Evolutionary conservation across 2,329 filamentous ascomycete genomes (phyloP), one percentile per base, ranked within the genome.

Genomic region (Sphaerulina vaccinii): DNA sequence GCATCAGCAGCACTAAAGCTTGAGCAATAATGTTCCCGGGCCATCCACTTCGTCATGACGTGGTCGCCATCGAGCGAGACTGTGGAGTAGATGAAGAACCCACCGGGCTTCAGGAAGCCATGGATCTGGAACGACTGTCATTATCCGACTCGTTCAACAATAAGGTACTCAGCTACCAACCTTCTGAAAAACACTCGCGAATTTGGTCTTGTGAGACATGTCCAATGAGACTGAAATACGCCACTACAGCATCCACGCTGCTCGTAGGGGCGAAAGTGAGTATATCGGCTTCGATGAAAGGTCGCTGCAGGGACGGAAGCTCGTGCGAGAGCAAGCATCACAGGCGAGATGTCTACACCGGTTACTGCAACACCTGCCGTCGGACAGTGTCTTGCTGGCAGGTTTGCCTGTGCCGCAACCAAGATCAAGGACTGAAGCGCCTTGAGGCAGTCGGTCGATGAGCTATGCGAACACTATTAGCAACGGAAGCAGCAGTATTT

Each of bases 381-480:
- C 43, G n/a, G 62, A 50, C 9, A 69, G 56, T 51, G 62, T 62
- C 18, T 59, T 33, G 3, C 65, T 55, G 16, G 66, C 62, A 5
- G 66, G 65, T 9, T 59, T 49, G n/a, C 66, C 67, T 7, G 66
- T 69, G 9, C 66, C 67, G 54, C 66, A 69, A 21, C 67, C 67
- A 2, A 69, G 57, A 35, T 69, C 63, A 9, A 68, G 57, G 24
- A 65, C 56, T 29, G 38, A 29, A 22, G 54, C 38, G 5, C 41
- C 44, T n/a, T 48, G 46, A 22, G 44, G 36, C 9, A 62, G 53
- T 2, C 55, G 23, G 3, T 47, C 23, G 44, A 64, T 18, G 36
- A 55, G 47, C 35, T n/a, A n/a, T 38, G 15, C 1, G 29, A 19
- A 19, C 16, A 39, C 19, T 5, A 36, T 42, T 27, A 32, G 6